Percentiles rank a stretch among this genome's conserved stretches.
phyloP scores from a whole-genome alignment of 768 basidiomycete species.

The Xerocomus potaroensis region DNA sequence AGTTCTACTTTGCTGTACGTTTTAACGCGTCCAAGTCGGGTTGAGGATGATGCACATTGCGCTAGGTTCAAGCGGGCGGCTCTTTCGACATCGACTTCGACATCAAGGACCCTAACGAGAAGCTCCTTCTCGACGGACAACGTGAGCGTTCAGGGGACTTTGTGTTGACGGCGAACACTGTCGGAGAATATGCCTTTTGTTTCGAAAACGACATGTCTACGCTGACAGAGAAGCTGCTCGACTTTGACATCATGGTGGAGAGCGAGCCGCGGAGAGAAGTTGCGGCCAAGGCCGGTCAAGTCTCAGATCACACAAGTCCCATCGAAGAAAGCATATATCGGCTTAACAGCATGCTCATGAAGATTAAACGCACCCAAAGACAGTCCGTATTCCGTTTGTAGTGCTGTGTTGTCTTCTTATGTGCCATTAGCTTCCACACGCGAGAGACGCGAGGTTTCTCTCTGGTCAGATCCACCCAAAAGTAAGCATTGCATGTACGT shows the following conservation, averaged over 20 bases:
- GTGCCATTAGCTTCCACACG: slow-evolving; percentile 75
- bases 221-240: slow-evolving; percentile 89
- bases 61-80: slow-evolving; percentile 91
- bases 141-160: slow-evolving; percentile 96
- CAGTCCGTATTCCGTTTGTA: slow-evolving; percentile 52
- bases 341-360: slow-evolving; percentile 80
- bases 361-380: slow-evolving; percentile 90
- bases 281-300: slow-evolving; percentile 82
- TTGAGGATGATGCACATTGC: neutral
- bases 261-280: slow-evolving; percentile 89
- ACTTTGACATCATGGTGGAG: slow-evolving; percentile 98
- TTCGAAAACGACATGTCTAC: slow-evolving; percentile 98
- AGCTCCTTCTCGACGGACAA: slow-evolving; percentile 79
- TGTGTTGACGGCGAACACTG: slow-evolving; percentile 88
- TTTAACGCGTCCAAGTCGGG: neutral
- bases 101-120: slow-evolving; percentile 87
- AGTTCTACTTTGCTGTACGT: slow-evolving; percentile 97
- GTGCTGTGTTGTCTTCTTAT: slow-evolving; percentile 2
- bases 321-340: slow-evolving; percentile 96
- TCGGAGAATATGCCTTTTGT: slow-evolving; percentile 93
- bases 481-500: slow-evolving; percentile 41
- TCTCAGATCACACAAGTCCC: slow-evolving; percentile 88
- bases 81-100: slow-evolving; percentile 95
- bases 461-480: slow-evolving; percentile 85
- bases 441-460: slow-evolving; percentile 93